Conservation (phyloP, 805 yeast species). For the Suhomyces pyralidae region DNA sequence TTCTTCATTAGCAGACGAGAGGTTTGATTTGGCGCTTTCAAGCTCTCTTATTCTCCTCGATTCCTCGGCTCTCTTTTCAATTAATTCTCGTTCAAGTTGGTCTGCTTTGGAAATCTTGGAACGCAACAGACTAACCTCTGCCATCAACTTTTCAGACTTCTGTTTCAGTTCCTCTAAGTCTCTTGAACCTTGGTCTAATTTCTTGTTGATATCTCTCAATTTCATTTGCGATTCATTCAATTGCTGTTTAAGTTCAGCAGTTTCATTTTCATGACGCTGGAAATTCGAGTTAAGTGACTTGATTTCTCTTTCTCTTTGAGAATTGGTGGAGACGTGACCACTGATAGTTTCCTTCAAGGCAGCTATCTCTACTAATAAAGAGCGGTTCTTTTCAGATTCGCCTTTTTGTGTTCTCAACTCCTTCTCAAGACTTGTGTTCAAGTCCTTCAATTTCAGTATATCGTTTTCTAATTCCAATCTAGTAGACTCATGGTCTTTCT, state of each 20-base stretch:
- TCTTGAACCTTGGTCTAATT: constrained; percentile 17
- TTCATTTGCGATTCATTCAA: constrained; percentile 13
- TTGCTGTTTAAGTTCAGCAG: constrained; percentile 13
- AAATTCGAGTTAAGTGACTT: constrained; percentile 10
- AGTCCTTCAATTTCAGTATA: constrained; percentile 7
- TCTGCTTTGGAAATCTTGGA: constrained; percentile 6
- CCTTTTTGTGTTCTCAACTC: constrained; percentile 10
- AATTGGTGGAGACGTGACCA: constrained; percentile 5
- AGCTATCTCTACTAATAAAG: constrained; percentile 11
- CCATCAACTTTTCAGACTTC: constrained; percentile 10
- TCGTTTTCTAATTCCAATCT: constrained; percentile 5
- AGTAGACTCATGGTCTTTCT: constrained; percentile 7
- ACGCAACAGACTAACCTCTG: constrained; percentile 10
- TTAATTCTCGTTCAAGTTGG: constrained; percentile 6
- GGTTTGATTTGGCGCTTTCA: constrained; percentile 6
- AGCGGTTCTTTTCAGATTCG: constrained; percentile 8
- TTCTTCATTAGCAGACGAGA: constrained; percentile 7
- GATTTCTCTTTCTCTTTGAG: constrained; percentile 13
- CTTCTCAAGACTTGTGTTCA: constrained; percentile 6
- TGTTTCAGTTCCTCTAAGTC: constrained; percentile 19
- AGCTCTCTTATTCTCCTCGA: constrained; percentile 11
- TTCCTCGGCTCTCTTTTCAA: constrained; percentile 3
- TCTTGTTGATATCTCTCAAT: constrained; percentile 10
- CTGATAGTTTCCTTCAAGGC: constrained; percentile 12
- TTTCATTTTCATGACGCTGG: constrained; percentile 11